phyloP scores from a whole-genome alignment of 495 filamentous ascomycete species.

The Polyplosphaeria fusca region DNA sequence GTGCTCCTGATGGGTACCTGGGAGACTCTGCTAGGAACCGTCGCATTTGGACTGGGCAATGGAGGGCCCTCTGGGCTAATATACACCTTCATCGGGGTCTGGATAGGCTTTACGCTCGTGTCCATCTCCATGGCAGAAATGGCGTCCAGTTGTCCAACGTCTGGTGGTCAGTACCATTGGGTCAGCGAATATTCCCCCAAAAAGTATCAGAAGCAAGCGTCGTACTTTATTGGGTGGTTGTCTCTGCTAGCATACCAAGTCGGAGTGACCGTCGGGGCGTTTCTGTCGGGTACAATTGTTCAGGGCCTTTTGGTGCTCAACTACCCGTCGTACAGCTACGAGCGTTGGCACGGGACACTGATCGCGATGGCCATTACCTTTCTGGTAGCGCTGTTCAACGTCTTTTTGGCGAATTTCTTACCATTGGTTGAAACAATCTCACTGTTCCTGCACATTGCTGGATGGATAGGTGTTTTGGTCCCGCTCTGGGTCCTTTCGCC shows the following conservation, averaged over 20 bases:
- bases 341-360: slow-evolving; percentile 15
- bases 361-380: slow-evolving; percentile 2
- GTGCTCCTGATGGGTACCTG: slow-evolving; percentile 8
- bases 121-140: slow-evolving; percentile 20
- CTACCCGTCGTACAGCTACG: neutral
- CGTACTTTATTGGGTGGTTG: slow-evolving; percentile 41
- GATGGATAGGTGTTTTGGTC: slow-evolving; percentile 49
- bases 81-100: slow-evolving; percentile 3
- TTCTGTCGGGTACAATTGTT: neutral
- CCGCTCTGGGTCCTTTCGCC: slow-evolving; percentile 37
- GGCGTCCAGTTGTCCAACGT: slow-evolving; percentile 17
- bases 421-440: slow-evolving; percentile 32
- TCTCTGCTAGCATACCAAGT: neutral
- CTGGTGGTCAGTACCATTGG: slow-evolving; percentile 46
- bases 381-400: slow-evolving; percentile 1
- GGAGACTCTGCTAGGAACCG: neutral
- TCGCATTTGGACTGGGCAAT: slow-evolving; percentile 6
- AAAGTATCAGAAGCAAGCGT: slow-evolving; percentile 39
- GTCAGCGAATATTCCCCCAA: slow-evolving; percentile 43
- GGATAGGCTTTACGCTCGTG: neutral
- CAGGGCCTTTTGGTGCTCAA: slow-evolving; percentile 1
- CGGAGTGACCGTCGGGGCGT: slow-evolving; percentile 2
- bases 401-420: slow-evolving; percentile 26
- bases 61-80: slow-evolving; percentile 20
- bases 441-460: slow-evolving; percentile 28